Evolutionary conservation across 2,329 filamentous ascomycete species (phyloP).

Genomic region (Cryphonectria carpinicola): DNA sequence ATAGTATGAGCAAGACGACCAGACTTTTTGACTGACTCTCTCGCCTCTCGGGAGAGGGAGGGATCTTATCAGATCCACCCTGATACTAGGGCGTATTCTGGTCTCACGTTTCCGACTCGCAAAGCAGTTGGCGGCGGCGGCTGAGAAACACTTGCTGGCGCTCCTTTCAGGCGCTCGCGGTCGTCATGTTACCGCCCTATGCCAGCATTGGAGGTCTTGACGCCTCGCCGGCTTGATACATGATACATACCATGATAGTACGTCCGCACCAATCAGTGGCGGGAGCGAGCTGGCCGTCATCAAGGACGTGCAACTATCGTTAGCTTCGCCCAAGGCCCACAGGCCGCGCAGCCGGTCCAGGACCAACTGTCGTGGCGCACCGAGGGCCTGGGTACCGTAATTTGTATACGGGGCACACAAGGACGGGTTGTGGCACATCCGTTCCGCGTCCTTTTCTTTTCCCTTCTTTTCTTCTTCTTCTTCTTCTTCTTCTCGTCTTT

Average conservation of each 20-base stretch:
- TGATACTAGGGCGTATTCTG: neutral
- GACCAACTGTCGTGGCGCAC: slow-evolving; percentile 14
- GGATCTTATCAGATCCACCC: neutral
- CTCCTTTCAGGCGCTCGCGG: neutral
- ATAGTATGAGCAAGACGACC: neutral
- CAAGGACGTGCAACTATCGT: slow-evolving; percentile 7
- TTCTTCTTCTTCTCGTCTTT: neutral
- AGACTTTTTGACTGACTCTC: neutral
- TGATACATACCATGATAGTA: neutral
- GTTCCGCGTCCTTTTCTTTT: neutral
- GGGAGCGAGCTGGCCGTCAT: neutral
- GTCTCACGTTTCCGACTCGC: neutral
- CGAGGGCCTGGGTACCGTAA: neutral
- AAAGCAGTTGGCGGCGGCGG: neutral
- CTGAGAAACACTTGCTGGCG: neutral
- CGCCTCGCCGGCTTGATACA: neutral
- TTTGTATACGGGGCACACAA: neutral
- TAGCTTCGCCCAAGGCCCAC: slow-evolving; percentile 17
- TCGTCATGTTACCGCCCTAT: neutral
- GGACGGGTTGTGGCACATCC: slow-evolving; percentile 12
- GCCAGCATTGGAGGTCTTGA: neutral
- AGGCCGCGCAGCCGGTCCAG: slow-evolving; percentile 20
- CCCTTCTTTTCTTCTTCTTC: neutral
- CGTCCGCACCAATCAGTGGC: neutral
- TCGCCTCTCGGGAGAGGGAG: too few species aligned